Conservation (phyloP, 306 rosid species). For the Parietaria judaica region DNA sequence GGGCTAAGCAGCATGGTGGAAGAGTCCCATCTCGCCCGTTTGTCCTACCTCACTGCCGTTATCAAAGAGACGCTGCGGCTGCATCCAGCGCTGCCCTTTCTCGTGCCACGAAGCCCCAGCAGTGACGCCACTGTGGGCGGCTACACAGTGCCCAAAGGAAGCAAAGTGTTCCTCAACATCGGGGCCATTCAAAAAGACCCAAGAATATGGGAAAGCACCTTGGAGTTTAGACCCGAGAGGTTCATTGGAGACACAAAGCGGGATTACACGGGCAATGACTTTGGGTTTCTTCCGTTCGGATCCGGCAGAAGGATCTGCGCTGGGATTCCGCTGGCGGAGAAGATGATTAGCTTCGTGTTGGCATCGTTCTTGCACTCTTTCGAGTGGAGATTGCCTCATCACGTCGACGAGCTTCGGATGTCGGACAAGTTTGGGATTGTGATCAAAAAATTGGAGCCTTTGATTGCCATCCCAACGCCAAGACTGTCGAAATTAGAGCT, state of each 20-base stretch:
- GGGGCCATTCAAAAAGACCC: conserved; percentile 1
- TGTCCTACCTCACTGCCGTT: conserved; percentile 15
- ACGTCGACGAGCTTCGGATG: neutral
- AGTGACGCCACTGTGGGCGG: conserved; percentile 19
- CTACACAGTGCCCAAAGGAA: conserved; percentile 16
- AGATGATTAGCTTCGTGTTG: neutral
- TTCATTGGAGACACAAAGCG: neutral
- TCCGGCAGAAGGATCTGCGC: conserved; percentile 6
- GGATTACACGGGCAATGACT: neutral
- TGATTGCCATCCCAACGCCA: neutral
- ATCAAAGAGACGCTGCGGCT: conserved; percentile 22
- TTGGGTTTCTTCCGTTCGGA: conserved; percentile 1
- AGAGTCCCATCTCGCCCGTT: conserved; percentile 12
- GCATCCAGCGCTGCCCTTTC: conserved; percentile 19
- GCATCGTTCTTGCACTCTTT: conserved; percentile 5
- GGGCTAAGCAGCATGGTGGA: conserved; percentile 5
- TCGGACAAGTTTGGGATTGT: conserved; percentile 1
- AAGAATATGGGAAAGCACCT: neutral
- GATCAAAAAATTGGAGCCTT: conserved; percentile 1
- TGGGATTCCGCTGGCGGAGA: conserved; percentile 1
- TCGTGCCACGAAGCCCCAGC: conserved; percentile 17
- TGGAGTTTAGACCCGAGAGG: conserved; percentile 1
- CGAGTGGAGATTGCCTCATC: conserved; percentile 6
- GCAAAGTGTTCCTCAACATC: neutral
- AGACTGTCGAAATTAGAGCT: neutral